Base-by-base conservation (phyloP, 208 protist genomes). In the Crithidia fasciculata region DNA sequence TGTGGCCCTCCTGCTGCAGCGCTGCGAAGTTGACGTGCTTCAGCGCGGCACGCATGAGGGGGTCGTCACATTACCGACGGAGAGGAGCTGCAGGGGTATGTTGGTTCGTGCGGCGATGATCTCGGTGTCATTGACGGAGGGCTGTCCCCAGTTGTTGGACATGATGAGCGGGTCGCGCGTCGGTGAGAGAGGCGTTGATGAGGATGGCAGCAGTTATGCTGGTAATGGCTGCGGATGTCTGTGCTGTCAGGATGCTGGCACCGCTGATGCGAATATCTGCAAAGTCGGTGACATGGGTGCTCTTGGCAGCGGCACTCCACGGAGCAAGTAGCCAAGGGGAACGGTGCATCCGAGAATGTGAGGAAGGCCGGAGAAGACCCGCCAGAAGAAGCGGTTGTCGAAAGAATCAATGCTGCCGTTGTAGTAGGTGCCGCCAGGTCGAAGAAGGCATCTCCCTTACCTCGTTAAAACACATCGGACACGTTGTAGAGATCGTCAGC, bases 21-120 rank as follows among this genome's bases (percentile, higher is more conserved):
- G 15, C 56, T 3, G 28, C 44, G 2, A 78, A n/a, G 44, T 79
- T 18, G 4, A 83, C 16, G 18, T 79, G 54, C 55, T 39, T 43
- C 12, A 83, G n/a, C 15, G 73, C 74, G 41, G 61, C 58, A 8
- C 43, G 13, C 79, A 83, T 76, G 61, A 83, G 56, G 7, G 79
- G 66, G 58, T 79, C 58, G 39, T 65, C 18, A 79, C 58, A 40
- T 73, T 55, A 13, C 72, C 73, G 18, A 36, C 8, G 4, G 45
- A 40, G 36, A 75, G 44, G 52, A 57, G 74, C 9, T 47, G 6
- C 2, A 80, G 41, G 13, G 18, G 5, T 3, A 10, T 10, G 9
- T 49, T 4, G 15, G 12, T 5, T 6, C n/a, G 16, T 4, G 41
- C 36, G 8, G 52, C 6, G 5, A 54, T 15, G 8, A 72, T n/a